phyloP scores from a whole-genome alignment of 768 basidiomycete species.

The Gelatoporia subvermispora region DNA sequence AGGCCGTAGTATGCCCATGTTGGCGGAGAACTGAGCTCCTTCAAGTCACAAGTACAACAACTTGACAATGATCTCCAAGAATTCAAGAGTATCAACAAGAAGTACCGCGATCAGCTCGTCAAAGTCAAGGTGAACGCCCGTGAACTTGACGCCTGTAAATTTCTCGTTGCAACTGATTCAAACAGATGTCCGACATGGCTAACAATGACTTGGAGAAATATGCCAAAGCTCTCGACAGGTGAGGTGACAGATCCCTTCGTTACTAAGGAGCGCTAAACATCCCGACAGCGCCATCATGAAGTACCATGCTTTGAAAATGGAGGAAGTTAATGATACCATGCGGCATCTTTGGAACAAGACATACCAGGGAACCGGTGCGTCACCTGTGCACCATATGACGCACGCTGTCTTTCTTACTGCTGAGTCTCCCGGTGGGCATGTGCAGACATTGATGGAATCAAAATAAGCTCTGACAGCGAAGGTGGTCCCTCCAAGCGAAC shows the following conservation, averaged over 20 bases:
- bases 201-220: conserved; percentile 98
- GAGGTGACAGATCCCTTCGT: conserved; percentile 20
- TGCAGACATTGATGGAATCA: conserved; percentile 95
- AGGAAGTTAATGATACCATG: conserved; percentile 98
- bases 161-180: background rate
- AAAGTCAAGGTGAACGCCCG: conserved; percentile 77
- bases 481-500: conserved; percentile 86
- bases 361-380: conserved; percentile 92
- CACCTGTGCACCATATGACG: conserved; percentile 3
- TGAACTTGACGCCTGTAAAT: background rate
- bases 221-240: conserved; percentile 96
- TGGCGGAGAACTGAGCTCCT: conserved; percentile 76
- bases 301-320: conserved; percentile 97
- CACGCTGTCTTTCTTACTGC: background rate
- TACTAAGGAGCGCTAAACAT: conserved; percentile 13
- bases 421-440: background rate
- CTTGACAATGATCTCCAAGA: conserved; percentile 72
- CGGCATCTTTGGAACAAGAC: conserved; percentile 97
- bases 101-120: conserved; percentile 86
- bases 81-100: conserved; percentile 81
- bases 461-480: conserved; percentile 90
- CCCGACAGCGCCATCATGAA: conserved; percentile 89
- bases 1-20: conserved; percentile 65
- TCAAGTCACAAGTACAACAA: conserved; percentile 59
- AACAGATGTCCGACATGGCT: conserved; percentile 94